phyloP scores from a whole-genome alignment of 768 basidiomycete species.

The Filobasidium floriforme region DNA sequence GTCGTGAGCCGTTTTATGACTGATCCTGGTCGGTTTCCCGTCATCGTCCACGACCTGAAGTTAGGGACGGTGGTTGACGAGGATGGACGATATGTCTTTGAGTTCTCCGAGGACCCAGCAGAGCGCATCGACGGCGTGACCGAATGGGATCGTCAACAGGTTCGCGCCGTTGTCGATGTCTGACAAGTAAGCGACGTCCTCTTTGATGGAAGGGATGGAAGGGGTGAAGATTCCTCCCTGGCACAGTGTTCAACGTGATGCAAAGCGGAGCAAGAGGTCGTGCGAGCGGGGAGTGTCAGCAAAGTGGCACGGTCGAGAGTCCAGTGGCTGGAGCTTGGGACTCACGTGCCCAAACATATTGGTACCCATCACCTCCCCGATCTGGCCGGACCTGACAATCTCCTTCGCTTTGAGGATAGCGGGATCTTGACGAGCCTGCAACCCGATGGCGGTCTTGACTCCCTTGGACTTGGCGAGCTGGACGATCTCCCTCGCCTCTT shows the following conservation, averaged over 20 bases:
- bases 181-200: background rate
- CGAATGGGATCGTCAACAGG: background rate
- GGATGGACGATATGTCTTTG: background rate
- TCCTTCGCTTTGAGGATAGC: background rate
- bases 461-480: background rate
- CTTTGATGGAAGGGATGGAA: no score
- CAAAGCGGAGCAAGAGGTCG: no score
- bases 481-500: background rate
- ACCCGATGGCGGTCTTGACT: background rate
- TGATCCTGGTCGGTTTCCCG: background rate
- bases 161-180: background rate
- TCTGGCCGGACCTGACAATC: background rate
- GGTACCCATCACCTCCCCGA: background rate
- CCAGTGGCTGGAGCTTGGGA: no score
- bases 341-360: background rate
- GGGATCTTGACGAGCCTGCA: conserved; percentile 4
- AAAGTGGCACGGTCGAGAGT: no score
- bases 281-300: no score
- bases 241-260: no score
- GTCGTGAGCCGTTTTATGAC: background rate
- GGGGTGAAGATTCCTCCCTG: background rate
- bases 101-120: background rate
- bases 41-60: no score
- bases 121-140: background rate
- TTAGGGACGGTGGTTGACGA: background rate